These are phyloP conservation scores for Paraurostyla sp. DNA, from an alignment of 73 alveolate species.

Conservation along the genomic window DNA sequence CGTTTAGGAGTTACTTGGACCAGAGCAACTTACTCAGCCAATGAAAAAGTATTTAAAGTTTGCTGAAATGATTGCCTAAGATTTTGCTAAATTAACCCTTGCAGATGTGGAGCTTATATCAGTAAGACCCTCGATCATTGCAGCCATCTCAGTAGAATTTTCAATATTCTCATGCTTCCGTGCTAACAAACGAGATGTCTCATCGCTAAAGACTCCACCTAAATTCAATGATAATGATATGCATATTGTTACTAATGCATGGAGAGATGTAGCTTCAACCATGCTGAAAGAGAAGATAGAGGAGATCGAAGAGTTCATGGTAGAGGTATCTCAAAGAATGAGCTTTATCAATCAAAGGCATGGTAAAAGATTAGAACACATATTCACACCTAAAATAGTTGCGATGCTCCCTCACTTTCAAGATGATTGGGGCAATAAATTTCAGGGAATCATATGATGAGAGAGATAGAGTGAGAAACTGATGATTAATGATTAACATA, in stretches of 20 bases:
- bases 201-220: not conserved
- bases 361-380: not conserved
- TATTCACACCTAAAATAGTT: not conserved
- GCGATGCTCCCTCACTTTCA: not conserved
- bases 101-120: not conserved
- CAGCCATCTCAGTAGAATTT: conserved; percentile 7
- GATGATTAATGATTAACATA: not conserved
- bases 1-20: not conserved
- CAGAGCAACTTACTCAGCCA: not conserved
- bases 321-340: not conserved
- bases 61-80: not conserved
- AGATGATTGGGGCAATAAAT: not conserved
- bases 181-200: not conserved
- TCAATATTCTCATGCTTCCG: not conserved
- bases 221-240: not conserved
- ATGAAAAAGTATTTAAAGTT: not conserved
- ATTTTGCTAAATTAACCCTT: not conserved
- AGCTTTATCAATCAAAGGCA: not conserved
- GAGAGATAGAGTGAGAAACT: not conserved
- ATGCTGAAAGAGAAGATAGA: not conserved
- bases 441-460: not conserved
- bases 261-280: not conserved
- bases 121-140: conserved; percentile 1
- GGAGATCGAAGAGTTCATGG: conserved; percentile 17
- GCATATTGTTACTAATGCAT: not conserved